These are phyloP conservation scores for Talaromyces adpressus DNA, from an alignment of 495 filamentous ascomycete species.

Conservation along the genomic window DNA sequence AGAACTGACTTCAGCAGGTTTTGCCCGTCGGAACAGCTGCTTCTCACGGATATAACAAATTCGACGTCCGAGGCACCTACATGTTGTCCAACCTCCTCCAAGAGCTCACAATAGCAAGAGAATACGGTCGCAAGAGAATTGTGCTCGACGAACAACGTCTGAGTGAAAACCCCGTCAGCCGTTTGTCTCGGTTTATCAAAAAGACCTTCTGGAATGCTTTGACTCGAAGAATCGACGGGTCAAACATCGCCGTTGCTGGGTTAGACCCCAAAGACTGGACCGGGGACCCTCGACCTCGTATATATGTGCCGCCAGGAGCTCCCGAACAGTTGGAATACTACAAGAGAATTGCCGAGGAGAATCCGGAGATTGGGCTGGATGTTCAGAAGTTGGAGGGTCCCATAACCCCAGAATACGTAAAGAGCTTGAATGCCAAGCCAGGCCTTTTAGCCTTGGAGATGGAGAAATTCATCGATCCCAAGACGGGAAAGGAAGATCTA, in stretches of 20 bases:
- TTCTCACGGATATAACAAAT: conserved; percentile 74
- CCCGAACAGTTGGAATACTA: conserved; percentile 90
- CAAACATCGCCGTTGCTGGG: conserved; percentile 78
- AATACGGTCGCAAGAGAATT: conserved; percentile 75
- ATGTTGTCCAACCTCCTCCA: conserved; percentile 93
- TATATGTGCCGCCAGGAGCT: conserved; percentile 80
- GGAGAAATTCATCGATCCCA: conserved; percentile 60
- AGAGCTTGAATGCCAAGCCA: conserved; percentile 71
- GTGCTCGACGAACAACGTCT: conserved; percentile 81
- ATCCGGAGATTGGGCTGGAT: conserved; percentile 78
- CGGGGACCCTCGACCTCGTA: conserved; percentile 74
- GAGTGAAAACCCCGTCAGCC: conserved; percentile 86
- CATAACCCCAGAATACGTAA: conserved; percentile 70
- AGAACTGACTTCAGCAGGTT: conserved; percentile 37
- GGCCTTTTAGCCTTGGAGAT: conserved; percentile 86
- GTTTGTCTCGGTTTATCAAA: conserved; percentile 76
- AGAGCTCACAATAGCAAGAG: conserved; percentile 83
- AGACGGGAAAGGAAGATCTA: conserved; percentile 57
- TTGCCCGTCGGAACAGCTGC: conserved; percentile 77
- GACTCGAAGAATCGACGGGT: conserved; percentile 80
- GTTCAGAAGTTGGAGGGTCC: conserved; percentile 65
- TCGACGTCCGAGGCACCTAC: conserved; percentile 88
- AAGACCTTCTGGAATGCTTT: conserved; percentile 85
- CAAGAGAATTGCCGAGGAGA: conserved; percentile 59
- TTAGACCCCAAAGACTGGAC: conserved; percentile 90